phyloP scores from a whole-genome alignment of 2,329 filamentous ascomycete species.

The Monosporascus cannonballus region DNA sequence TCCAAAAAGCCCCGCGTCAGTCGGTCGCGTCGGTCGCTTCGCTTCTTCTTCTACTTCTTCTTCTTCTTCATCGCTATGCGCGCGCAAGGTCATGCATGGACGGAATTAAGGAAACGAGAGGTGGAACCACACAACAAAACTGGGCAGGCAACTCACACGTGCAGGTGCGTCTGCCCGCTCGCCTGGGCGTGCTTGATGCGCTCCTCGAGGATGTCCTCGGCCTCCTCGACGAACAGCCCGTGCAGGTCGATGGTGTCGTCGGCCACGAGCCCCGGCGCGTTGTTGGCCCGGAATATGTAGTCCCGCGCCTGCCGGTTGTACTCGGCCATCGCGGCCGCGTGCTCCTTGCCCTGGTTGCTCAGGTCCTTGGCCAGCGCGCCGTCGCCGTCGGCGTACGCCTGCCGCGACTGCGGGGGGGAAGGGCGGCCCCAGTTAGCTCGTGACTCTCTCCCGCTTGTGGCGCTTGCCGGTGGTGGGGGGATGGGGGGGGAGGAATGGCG shows the following conservation, averaged over 20 bases:
- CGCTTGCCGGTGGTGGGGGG: background rate
- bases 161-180: constrained; percentile 73
- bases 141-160: constrained; percentile 53
- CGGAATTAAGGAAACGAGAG: too few relatives aligned
- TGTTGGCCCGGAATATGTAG: constrained; percentile 94
- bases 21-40: background rate
- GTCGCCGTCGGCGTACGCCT: constrained; percentile 80
- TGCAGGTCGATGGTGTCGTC: constrained; percentile 89
- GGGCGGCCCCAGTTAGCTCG: background rate
- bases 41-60: background rate
- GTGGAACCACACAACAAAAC: too few relatives aligned
- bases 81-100: too few relatives aligned
- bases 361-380: constrained; percentile 77
- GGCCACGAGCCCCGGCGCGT: constrained; percentile 66
- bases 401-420: constrained; percentile 47
- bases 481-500: constrained; percentile 14
- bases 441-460: background rate
- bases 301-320: constrained; percentile 91
- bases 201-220: constrained; percentile 81
- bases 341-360: constrained; percentile 72
- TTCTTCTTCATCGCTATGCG: background rate
- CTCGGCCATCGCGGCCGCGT: constrained; percentile 76
- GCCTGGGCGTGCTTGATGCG: constrained; percentile 73
- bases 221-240: constrained; percentile 91
- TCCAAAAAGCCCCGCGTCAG: background rate